Conservation (phyloP, 2,329 filamentous ascomycete genomes). For the Microdochium bolleyi region DNA sequence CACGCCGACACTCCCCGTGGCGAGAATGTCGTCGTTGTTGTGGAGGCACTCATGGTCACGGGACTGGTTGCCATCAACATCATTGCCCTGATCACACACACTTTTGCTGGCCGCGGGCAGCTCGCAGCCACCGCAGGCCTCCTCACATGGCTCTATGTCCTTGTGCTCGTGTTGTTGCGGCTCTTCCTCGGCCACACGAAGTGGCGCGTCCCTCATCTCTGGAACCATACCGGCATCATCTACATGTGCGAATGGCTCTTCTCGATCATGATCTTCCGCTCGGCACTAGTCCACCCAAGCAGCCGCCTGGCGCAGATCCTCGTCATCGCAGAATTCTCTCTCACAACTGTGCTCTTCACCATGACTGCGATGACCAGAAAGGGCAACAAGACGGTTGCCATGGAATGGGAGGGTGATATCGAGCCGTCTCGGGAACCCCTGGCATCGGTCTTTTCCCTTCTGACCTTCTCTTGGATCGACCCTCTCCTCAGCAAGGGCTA, state of each 20-base stretch:
- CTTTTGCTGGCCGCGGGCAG: slow-evolving; percentile 49
- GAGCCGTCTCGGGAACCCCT: slow-evolving; percentile 81
- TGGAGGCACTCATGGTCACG: slow-evolving; percentile 70
- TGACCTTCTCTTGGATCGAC: slow-evolving; percentile 88
- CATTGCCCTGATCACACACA: slow-evolving; percentile 50
- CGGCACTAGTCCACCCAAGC: slow-evolving; percentile 69
- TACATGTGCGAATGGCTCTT: slow-evolving; percentile 81
- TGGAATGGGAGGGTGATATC: slow-evolving; percentile 85
- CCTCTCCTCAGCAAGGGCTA: slow-evolving; percentile 84
- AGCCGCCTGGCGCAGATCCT: slow-evolving; percentile 56
- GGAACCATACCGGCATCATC: slow-evolving; percentile 86
- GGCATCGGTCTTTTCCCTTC: slow-evolving; percentile 80
- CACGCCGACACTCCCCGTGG: slow-evolving; percentile 70
- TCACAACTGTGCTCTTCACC: slow-evolving; percentile 65
- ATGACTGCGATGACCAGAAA: slow-evolving; percentile 78
- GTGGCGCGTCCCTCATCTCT: slow-evolving; percentile 65
- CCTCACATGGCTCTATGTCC: slow-evolving; percentile 72
- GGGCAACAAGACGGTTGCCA: slow-evolving; percentile 79
- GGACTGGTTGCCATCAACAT: slow-evolving; percentile 65
- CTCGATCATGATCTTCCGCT: slow-evolving; percentile 71
- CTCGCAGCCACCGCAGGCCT: slow-evolving; percentile 60
- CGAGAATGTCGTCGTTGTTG: slow-evolving; percentile 58
- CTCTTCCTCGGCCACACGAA: slow-evolving; percentile 57
- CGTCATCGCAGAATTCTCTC: slow-evolving; percentile 63
- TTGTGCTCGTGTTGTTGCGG: slow-evolving; percentile 64